Percentiles rank a stretch among this genome's conserved stretches.
phyloP scores from a whole-genome alignment of 2,329 filamentous ascomycete genomes.

The Exophiala viscosa region DNA sequence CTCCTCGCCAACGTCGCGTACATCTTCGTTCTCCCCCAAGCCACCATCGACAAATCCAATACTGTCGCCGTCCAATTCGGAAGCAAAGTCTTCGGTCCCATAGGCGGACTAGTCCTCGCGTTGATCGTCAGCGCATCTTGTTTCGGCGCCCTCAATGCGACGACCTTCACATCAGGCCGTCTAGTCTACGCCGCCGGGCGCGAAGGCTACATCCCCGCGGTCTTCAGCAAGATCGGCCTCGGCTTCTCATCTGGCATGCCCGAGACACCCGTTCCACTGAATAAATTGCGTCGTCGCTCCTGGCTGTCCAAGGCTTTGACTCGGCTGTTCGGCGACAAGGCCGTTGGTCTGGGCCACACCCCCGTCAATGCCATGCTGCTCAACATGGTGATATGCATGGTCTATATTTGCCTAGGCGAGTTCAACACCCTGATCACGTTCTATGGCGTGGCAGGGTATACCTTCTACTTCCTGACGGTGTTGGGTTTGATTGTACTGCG shows the following conservation, averaged over 20 bases:
- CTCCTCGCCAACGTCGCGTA: conserved; percentile 89
- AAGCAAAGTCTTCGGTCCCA: conserved; percentile 77
- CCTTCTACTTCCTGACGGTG: conserved; percentile 95
- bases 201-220: conserved; percentile 81
- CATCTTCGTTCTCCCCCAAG: conserved; percentile 83
- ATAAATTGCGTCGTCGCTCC: conserved; percentile 44
- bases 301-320: conserved; percentile 59
- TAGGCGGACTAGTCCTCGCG: conserved; percentile 78
- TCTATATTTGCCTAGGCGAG: conserved; percentile 82
- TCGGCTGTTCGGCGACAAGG: conserved; percentile 67
- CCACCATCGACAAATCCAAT: conserved; percentile 78
- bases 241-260: conserved; percentile 35
- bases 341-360: conserved; percentile 81
- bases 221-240: conserved; percentile 81
- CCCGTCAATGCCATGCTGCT: conserved; percentile 88
- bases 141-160: conserved; percentile 91
- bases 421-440: conserved; percentile 92
- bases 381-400: conserved; percentile 68
- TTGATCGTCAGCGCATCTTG: conserved; percentile 87
- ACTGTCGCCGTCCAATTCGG: conserved; percentile 97
- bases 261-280: conserved; percentile 27
- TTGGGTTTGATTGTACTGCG: conserved; percentile 87
- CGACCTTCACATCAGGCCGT: conserved; percentile 86
- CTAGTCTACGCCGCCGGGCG: conserved; percentile 92
- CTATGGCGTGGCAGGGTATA: conserved; percentile 94